These are phyloP conservation scores for Collybia sordida DNA, from an alignment of 768 basidiomycete genomes.

Conservation along the genomic window DNA sequence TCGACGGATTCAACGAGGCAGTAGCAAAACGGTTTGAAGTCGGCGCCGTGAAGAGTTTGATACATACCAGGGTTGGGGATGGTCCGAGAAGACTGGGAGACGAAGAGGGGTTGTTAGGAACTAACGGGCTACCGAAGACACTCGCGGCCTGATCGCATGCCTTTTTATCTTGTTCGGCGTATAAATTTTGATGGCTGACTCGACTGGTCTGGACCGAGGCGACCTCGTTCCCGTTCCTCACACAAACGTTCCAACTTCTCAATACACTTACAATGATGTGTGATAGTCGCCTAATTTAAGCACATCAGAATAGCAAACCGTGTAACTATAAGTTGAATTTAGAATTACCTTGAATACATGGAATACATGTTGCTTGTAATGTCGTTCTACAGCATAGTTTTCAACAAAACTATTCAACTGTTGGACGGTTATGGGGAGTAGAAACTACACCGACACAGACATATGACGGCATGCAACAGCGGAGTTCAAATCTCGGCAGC, in stretches of 20 bases:
- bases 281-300: neutral
- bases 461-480: neutral
- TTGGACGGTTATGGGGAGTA: no score
- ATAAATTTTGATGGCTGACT: no score
- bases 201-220: no score
- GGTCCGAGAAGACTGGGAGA: slow-evolving; percentile 73
- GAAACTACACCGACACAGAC: no score
- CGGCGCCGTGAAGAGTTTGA: slow-evolving; percentile 85
- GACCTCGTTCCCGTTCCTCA: no score
- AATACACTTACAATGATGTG: no score
- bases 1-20: slow-evolving; percentile 73
- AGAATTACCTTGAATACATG: no score
- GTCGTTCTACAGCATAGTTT: no score
- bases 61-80: slow-evolving; percentile 91
- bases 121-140: slow-evolving; percentile 67
- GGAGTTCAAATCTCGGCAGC: neutral
- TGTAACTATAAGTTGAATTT: no score
- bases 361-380: no score
- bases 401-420: no score
- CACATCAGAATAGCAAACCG: neutral
- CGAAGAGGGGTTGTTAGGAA: slow-evolving; percentile 65
- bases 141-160: slow-evolving; percentile 23
- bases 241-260: no score
- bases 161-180: neutral
- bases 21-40: slow-evolving; percentile 73